Conservation (phyloP, 2,329 filamentous ascomycete genomes). For the Kalmusia sp. region DNA sequence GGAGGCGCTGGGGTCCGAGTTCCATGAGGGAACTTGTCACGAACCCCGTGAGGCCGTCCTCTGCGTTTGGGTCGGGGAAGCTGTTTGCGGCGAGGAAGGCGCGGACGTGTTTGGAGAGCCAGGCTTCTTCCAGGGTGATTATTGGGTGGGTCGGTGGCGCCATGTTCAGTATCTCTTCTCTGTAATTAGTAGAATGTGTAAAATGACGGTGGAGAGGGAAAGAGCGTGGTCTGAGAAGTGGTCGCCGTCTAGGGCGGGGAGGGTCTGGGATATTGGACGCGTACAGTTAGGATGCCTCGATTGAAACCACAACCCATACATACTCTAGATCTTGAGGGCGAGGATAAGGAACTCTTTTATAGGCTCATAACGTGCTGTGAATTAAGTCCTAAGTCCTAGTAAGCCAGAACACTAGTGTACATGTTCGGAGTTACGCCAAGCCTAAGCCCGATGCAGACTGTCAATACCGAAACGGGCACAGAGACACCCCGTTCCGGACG, state of each 20-base stretch:
- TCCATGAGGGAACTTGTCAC: neutral
- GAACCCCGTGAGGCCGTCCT: neutral
- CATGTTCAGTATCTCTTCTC: neutral
- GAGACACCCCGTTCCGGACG: neutral
- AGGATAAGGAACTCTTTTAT: no score
- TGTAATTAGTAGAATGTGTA: neutral
- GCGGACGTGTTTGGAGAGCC: constrained; percentile 2
- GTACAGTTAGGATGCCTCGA: no score
- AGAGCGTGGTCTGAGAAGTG: neutral
- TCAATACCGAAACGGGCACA: neutral
- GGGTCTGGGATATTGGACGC: neutral
- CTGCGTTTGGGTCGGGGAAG: neutral
- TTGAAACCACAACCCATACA: no score
- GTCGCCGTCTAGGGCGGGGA: no score
- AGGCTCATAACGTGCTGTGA: no score
- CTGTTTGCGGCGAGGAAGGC: neutral
- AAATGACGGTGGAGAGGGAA: neutral
- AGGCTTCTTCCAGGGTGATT: constrained; percentile 13
- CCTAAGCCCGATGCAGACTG: neutral
- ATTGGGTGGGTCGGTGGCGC: neutral
- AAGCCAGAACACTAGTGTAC: no score
- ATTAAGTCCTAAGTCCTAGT: neutral
- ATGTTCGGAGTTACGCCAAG: constrained; percentile 1
- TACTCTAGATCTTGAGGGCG: neutral
- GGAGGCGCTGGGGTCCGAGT: neutral